These are phyloP conservation scores for Silene conica DNA, from an alignment of 148 eudicot genomes.

Conservation along the genomic window DNA sequence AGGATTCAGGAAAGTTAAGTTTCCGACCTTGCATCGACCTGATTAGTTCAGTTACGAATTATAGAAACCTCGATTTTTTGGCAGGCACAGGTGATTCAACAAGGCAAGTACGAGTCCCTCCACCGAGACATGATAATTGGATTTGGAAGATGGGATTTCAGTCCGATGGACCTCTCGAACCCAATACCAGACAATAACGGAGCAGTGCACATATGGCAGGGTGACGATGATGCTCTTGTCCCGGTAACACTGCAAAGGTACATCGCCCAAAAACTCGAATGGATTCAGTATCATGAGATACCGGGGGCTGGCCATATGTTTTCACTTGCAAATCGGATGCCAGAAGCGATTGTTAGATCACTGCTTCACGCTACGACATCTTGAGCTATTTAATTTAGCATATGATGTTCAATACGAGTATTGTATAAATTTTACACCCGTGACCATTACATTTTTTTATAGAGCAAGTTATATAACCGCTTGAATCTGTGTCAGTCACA, in stretches of 20 bases:
- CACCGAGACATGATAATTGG: conserved; percentile 46
- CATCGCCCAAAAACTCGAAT: conserved; percentile 37
- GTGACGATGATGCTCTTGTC: conserved; percentile 37
- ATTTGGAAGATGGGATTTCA: conserved; percentile 48
- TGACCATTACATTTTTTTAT: no score
- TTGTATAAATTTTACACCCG: neutral
- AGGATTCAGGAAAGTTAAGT: no score
- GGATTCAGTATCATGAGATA: conserved; percentile 45
- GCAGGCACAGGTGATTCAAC: conserved; percentile 38
- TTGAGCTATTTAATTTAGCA: neutral
- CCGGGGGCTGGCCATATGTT: conserved; percentile 36
- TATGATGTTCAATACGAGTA: neutral
- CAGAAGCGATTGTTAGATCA: conserved; percentile 30
- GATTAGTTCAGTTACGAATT: neutral
- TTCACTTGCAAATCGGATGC: conserved; percentile 16
- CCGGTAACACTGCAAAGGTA: conserved; percentile 38
- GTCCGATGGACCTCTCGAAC: conserved; percentile 38
- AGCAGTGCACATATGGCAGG: conserved; percentile 49
- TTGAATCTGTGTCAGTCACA: no score
- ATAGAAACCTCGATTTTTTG: neutral
- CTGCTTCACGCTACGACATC: conserved; percentile 7
- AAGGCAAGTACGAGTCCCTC: conserved; percentile 43
- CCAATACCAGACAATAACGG: conserved; percentile 34
- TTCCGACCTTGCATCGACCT: no score
- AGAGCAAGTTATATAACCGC: no score